Percentiles rank a stretch among this genome's conserved stretches.
phyloP scores from a whole-genome alignment of 306 rosid genomes.

The Cicer cuneatum region DNA sequence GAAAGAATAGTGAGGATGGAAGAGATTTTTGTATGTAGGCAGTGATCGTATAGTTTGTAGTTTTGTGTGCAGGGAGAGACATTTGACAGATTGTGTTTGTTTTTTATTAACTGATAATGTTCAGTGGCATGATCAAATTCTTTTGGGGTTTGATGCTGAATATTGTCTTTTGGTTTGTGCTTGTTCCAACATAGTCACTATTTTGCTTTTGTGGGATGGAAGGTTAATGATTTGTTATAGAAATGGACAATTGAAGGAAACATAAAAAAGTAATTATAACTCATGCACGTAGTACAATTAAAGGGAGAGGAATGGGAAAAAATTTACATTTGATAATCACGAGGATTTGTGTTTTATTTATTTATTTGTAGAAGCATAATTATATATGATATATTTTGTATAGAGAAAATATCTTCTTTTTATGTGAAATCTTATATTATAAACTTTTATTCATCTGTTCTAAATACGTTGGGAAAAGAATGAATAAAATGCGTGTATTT shows the following conservation, averaged over 20 bases:
- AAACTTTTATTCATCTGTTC: too few relatives aligned
- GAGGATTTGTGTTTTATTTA: too few relatives aligned
- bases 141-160: conserved; percentile 48
- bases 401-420: too few relatives aligned
- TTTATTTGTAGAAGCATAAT: too few relatives aligned
- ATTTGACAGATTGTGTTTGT: conserved; percentile 42
- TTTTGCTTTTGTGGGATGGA: conserved; percentile 6
- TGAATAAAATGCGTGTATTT: too few relatives aligned
- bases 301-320: too few relatives aligned
- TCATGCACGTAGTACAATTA: too few relatives aligned
- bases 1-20: not conserved
- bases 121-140: conserved; percentile 42
- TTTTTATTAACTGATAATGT: conserved; percentile 32
- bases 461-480: too few relatives aligned
- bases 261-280: too few relatives aligned
- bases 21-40: conserved; percentile 23
- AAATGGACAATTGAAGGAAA: not conserved
- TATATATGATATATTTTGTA: too few relatives aligned
- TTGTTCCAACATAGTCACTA: conserved; percentile 29
- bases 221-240: conserved; percentile 8
- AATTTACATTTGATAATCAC: too few relatives aligned
- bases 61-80: conserved; percentile 45
- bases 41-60: conserved; percentile 31
- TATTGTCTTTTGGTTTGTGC: conserved; percentile 42
- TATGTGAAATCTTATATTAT: too few relatives aligned